phyloP scores from a whole-genome alignment of 1,284 basidiomycete genomes.

The Chalciporus sp. region DNA sequence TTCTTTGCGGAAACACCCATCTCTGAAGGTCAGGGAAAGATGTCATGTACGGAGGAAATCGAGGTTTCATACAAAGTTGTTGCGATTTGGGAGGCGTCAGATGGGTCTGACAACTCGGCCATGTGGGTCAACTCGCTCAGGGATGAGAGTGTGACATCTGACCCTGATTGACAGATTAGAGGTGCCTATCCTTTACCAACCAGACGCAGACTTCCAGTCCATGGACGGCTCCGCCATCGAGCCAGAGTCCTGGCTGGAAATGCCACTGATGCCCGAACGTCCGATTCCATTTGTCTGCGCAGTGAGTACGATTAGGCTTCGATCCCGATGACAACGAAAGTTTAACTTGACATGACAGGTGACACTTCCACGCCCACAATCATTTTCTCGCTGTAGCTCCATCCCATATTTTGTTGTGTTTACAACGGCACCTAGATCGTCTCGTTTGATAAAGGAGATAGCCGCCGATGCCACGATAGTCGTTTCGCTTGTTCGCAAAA shows the following conservation, averaged over 20 bases:
- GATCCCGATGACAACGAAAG: slow-evolving; percentile 1
- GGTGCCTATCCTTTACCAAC: slow-evolving; percentile 61
- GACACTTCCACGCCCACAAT: slow-evolving; percentile 59
- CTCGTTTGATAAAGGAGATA: slow-evolving; percentile 58
- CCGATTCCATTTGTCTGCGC: slow-evolving; percentile 65
- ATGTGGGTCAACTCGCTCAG: slow-evolving; percentile 42
- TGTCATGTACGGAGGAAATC: slow-evolving; percentile 43
- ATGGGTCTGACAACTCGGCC: slow-evolving; percentile 44
- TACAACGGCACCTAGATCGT: slow-evolving; percentile 58
- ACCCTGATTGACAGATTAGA: slow-evolving; percentile 49
- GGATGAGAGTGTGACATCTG: not conserved
- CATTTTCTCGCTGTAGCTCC: slow-evolving; percentile 57
- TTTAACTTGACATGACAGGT: slow-evolving; percentile 43
- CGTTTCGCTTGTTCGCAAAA: slow-evolving; percentile 60
- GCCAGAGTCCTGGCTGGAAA: slow-evolving; percentile 64
- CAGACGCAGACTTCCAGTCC: slow-evolving; percentile 62
- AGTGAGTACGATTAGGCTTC: slow-evolving; percentile 38
- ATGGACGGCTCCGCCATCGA: slow-evolving; percentile 47
- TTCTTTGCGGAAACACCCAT: slow-evolving; percentile 42
- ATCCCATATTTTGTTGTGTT: slow-evolving; percentile 74
- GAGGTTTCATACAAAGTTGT: slow-evolving; percentile 57
- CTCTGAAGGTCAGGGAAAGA: slow-evolving; percentile 31
- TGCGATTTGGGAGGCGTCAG: slow-evolving; percentile 60
- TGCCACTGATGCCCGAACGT: slow-evolving; percentile 62
- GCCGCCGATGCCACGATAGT: slow-evolving; percentile 68